Base-by-base conservation (phyloP, 495 filamentous ascomycete genomes). In the Bacidia gigantensis region DNA sequence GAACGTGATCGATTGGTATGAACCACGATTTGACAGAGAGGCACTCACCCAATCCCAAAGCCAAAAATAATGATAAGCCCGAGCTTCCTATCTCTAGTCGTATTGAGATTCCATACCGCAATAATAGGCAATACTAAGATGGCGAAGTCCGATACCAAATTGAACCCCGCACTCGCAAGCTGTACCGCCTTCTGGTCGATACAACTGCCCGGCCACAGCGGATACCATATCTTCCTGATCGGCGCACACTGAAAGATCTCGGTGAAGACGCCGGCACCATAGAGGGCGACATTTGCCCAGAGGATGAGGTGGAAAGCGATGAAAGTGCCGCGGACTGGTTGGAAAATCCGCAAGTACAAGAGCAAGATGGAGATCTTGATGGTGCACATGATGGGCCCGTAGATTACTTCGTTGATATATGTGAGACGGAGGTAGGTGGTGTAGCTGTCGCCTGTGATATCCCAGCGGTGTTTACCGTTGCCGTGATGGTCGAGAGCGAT, bases 231-330 rank as follows among this genome's bases (percentile, higher is more conserved):
- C 52, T 70, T 71, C 51, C 54, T 58, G 20, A 62, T 59, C 1
- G 68, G 68, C 29, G 53, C 23, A 60, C 68, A 70, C 43, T 62
- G 64, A 46, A 67, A 56, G 32, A 68, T 63, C 54, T 70, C 62
- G 23, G 56, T 56, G 39, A 69, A 56, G 0, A 62, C 55, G 2
- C 29, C 49, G 0, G 46, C 46, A 1, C 52, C 17, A 52, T 69
- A 70, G 53, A 65, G 61, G 1, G 62, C 56, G 18, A 69, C 59
- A 32, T 71, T 70, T 7, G 60, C 59, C 20, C 63, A 60, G 22
- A 65, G 62, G 47, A 69, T 59, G 45, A 69, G 64, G 11, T 69
- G 47, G n/a, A 64, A 54, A 50, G 63, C 50, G 18, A 64, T 62
- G 48, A 60, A 67, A 3, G 59, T 61, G 26, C 57, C 56, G 20